Conservation (phyloP, 2,329 filamentous ascomycete species). For the Coccinonectria pachysandricola region DNA sequence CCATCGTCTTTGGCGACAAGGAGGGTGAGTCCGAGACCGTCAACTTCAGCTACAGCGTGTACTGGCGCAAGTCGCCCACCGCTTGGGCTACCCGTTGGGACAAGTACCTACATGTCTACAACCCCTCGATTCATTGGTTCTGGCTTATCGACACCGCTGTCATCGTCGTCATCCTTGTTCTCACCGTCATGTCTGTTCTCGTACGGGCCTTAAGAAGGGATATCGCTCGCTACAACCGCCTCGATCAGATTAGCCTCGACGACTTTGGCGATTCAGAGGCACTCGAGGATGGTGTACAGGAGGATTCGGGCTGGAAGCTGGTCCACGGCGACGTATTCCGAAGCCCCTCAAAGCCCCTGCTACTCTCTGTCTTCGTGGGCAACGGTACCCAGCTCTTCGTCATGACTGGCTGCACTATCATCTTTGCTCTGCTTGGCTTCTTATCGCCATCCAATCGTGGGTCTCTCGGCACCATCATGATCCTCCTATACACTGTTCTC, state of each 20-base stretch:
- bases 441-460: conserved; percentile 92
- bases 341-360: conserved; percentile 67
- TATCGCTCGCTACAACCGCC: conserved; percentile 89
- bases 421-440: conserved; percentile 87
- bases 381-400: conserved; percentile 95
- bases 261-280: conserved; percentile 72
- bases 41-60: conserved; percentile 84
- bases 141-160: conserved; percentile 93
- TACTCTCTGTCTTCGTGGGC: conserved; percentile 79
- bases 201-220: conserved; percentile 85
- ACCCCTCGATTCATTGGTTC: conserved; percentile 99
- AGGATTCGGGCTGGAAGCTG: conserved; percentile 97
- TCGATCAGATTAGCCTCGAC: conserved; percentile 84
- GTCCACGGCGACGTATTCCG: conserved; percentile 97
- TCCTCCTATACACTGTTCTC: conserved; percentile 86
- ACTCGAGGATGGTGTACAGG: conserved; percentile 85
- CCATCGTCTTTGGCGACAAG: conserved; percentile 54
- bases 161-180: conserved; percentile 82
- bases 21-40: conserved; percentile 45
- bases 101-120: conserved; percentile 94
- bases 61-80: conserved; percentile 74
- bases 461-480: conserved; percentile 83
- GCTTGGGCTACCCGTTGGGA: conserved; percentile 98
- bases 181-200: conserved; percentile 88
- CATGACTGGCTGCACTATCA: conserved; percentile 92